Percentiles rank a stretch among this genome's conserved stretches.
phyloP scores from a whole-genome alignment of 2,329 filamentous ascomycete species.

The Simplicillium sp. region DNA sequence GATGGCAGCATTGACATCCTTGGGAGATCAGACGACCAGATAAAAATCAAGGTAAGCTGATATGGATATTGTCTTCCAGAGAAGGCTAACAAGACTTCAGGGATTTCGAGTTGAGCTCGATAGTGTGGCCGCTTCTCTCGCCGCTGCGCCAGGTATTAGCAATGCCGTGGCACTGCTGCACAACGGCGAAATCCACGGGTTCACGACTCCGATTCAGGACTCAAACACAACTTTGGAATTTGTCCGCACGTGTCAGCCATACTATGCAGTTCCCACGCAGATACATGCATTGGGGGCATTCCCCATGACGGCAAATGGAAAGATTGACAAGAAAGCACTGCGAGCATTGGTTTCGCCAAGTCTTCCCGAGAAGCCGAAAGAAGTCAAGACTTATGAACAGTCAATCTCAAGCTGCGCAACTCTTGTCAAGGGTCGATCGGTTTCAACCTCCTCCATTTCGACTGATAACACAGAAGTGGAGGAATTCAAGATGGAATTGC shows the following conservation, averaged over 20 bases:
- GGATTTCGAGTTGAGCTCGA: conserved; percentile 54
- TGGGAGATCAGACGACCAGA: conserved; percentile 50
- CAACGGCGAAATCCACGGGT: conserved; percentile 38
- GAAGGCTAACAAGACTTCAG: conserved; percentile 12
- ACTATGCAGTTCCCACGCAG: conserved; percentile 42
- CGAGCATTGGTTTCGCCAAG: conserved; percentile 13
- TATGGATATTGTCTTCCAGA: neutral
- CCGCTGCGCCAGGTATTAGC: conserved; percentile 32
- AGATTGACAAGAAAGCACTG: conserved; percentile 42
- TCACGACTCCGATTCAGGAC: conserved; percentile 31
- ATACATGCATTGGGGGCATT: conserved; percentile 33
- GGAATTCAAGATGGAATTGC: too few species aligned
- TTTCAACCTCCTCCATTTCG: conserved; percentile 16
- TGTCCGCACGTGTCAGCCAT: conserved; percentile 35
- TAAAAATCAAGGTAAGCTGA: conserved; percentile 43
- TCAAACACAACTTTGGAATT: conserved; percentile 27
- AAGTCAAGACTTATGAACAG: conserved; percentile 3
- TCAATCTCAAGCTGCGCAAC: conserved; percentile 10
- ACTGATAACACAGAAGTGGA: conserved; percentile 1
- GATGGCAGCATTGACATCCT: conserved; percentile 45
- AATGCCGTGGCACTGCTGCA: conserved; percentile 38
- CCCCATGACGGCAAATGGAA: conserved; percentile 44
- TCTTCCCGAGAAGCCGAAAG: neutral
- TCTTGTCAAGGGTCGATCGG: conserved; percentile 17
- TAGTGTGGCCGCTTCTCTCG: conserved; percentile 41